Base-by-base conservation (phyloP, 441 rosid genomes). In the Syzygium malaccense region DNA sequence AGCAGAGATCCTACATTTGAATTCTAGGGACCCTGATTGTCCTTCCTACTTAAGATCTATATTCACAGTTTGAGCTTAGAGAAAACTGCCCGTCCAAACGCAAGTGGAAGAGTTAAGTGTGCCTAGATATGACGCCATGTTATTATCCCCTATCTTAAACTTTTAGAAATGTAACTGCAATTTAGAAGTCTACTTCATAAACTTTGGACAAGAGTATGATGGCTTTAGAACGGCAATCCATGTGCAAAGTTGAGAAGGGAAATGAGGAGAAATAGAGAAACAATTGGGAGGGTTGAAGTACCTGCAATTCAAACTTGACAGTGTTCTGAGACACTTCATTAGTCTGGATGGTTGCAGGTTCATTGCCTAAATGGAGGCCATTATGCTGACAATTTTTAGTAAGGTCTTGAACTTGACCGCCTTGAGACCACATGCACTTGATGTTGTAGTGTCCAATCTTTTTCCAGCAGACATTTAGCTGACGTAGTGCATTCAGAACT, bases 381-480 rank as follows among this genome's bases (percentile, higher is more conserved):
- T 32, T 13, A n/a, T 55, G 79, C 86, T 26, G 75, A 57, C 55
- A 32, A 64, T 14, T 23, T 30, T 30, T 55, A 48, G 66, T 56
- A 85, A 23, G 28, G 48, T 11, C 51, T 56, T 80, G 86, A 75
- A 80, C 60, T 54, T 58, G 71, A 32, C 32, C 49, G 14, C 79
- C 62, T 15, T 2, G 83, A 86, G 86, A 86, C 90, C 90, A 89
- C 68, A 53, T 57, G 80, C 86, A 89, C 90, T 86, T 89, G 88
- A 86, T 17, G 94, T 97, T 97, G 95, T 97, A 97, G 87, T 95
- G 99, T 87, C 99, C 98, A 71, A 96, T 96, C 95, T 95, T 97
- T 92, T 98, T 97, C 99, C 99, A 98, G 89, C 95, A 92, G 55
- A 96, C 99, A 88, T 97, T 97, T 92, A 98, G 94, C 91, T 95